A percentile compares a stretch with the other conserved stretches of the same genome.
Conservation (phyloP, 768 basidiomycete genomes). For the Psilocybe azurescens region DNA sequence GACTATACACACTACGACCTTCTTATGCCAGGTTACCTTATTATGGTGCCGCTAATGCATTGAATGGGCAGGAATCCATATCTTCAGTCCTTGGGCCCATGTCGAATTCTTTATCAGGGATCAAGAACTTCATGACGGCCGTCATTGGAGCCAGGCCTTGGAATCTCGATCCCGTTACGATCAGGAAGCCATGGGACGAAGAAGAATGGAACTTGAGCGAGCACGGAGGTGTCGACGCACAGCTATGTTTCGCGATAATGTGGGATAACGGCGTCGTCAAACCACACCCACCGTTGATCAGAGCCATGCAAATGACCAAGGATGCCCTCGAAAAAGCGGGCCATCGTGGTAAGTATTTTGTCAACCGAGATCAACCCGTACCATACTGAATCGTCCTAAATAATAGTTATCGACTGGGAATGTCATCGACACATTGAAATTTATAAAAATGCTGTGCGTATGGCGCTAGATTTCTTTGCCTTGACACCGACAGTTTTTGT, state of each 20-base stretch:
- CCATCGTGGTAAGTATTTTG: slow-evolving; percentile 43
- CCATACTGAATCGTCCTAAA: too few relatives aligned
- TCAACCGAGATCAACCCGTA: too few relatives aligned
- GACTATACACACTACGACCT: slow-evolving; percentile 63
- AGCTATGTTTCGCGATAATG: slow-evolving; percentile 56
- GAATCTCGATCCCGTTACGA: slow-evolving; percentile 55
- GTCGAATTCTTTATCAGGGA: slow-evolving; percentile 51
- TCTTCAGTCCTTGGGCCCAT: slow-evolving; percentile 64
- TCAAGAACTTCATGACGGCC: slow-evolving; percentile 59
- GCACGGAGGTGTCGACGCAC: slow-evolving; percentile 45
- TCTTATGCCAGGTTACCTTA: slow-evolving; percentile 63
- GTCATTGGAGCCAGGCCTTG: slow-evolving; percentile 58
- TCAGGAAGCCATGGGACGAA: slow-evolving; percentile 53
- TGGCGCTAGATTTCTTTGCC: background rate
- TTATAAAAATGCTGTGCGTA: slow-evolving; percentile 43
- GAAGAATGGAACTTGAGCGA: slow-evolving; percentile 48
- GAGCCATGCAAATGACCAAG: slow-evolving; percentile 55
- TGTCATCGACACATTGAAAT: slow-evolving; percentile 59
- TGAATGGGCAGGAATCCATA: slow-evolving; percentile 62
- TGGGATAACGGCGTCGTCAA: slow-evolving; percentile 53
- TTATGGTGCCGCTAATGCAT: slow-evolving; percentile 52
- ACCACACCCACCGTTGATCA: slow-evolving; percentile 56
- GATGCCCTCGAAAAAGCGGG: slow-evolving; percentile 52
- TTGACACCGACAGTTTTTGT: background rate
- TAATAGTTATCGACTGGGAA: slow-evolving; percentile 69